A percentile compares a stretch with the other conserved stretches of the same genome.
phyloP scores from a whole-genome alignment of 2,329 filamentous ascomycete species.

The Penicillium sp. region DNA sequence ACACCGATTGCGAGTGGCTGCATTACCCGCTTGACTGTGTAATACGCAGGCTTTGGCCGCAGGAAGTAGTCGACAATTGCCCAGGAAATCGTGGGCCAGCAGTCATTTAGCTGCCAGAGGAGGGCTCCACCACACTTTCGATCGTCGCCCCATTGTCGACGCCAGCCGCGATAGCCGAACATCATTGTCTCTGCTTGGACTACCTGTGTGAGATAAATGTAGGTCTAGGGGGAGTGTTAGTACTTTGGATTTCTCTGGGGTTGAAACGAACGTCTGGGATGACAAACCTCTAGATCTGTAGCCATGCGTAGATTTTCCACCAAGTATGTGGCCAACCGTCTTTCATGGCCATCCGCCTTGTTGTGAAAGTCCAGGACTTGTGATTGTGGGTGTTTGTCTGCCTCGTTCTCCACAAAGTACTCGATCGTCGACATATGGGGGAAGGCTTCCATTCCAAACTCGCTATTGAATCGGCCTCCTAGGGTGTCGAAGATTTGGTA shows the following conservation, averaged over 20 bases:
- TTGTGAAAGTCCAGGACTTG: slow-evolving; percentile 93
- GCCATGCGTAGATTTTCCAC: slow-evolving; percentile 76
- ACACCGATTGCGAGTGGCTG: slow-evolving; percentile 56
- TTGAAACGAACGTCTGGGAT: slow-evolving; percentile 39
- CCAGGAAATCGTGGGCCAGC: slow-evolving; percentile 61
- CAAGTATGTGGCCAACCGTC: slow-evolving; percentile 80
- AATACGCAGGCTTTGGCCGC: slow-evolving; percentile 60
- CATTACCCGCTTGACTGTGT: slow-evolving; percentile 56
- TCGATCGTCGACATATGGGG: slow-evolving; percentile 81
- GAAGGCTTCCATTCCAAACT: slow-evolving; percentile 95
- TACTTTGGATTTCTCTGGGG: not conserved
- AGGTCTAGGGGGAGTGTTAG: slow-evolving; percentile 55
- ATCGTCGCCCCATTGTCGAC: slow-evolving; percentile 47
- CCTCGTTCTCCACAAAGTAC: slow-evolving; percentile 65
- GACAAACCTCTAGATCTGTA: slow-evolving; percentile 53
- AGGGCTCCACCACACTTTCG: slow-evolving; percentile 46
- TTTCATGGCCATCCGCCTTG: slow-evolving; percentile 85
- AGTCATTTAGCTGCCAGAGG: slow-evolving; percentile 50
- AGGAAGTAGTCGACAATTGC: slow-evolving; percentile 61
- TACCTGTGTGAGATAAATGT: slow-evolving; percentile 64
- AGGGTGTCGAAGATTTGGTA: slow-evolving; percentile 88
- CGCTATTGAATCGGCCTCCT: slow-evolving; percentile 85
- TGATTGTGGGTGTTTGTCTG: slow-evolving; percentile 77
- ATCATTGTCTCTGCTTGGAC: slow-evolving; percentile 60
- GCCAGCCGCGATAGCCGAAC: slow-evolving; percentile 58